Evolutionary conservation across 345 rosid genomes (phyloP), one percentile per base, ranked within the genome.

Genomic region (Brassica incana): DNA sequence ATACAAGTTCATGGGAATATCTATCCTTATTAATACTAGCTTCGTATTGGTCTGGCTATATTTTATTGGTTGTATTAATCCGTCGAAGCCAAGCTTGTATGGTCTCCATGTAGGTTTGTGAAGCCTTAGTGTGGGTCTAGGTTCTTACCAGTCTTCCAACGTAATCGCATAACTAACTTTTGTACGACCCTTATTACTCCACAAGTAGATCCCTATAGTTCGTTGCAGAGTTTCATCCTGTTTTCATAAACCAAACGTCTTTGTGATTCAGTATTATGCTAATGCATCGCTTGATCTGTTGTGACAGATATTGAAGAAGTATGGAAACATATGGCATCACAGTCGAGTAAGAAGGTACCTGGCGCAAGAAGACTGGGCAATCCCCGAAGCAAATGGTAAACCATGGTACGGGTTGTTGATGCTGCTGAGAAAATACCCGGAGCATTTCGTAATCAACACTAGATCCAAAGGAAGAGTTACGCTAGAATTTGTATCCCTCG

Each of bases 331-430:
- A 23, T 95, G 98, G 99, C 99, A 95, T 87, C 98, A 95, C 82
- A 80, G 88, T 79, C 86, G 97, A 67, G 91, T 95, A 29, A 86
- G 96, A 86, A 90, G 89, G 71, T 95, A 93, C 78, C 95, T 95
- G 40, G 82, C 88, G 29, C 84, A 93, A 18, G 99, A 95, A 74
- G 98, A 93, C 36, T 91, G 87, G 85, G 79, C 86, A 23, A 90
- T 83, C 78, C 89, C 97, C 1, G 98, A 93, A 82, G 81, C 96
- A 54, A 89, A 89, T 80, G 93, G 91, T 25, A 92, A 90, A 81
- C 97, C 98, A 58, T 95, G 98, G 97, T 88, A 88, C 56, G 99
- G 97, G 60, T 78, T 93, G 85, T 92, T 95, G 29, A 90, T 85
- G 92, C 83, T 95, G 77, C 90, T 91, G 48, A 85, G 97, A 73